Evolutionary conservation across 2,329 filamentous ascomycete species (phyloP), one percentile per base, ranked within the genome.

Genomic region (Ophiostoma sp.): DNA sequence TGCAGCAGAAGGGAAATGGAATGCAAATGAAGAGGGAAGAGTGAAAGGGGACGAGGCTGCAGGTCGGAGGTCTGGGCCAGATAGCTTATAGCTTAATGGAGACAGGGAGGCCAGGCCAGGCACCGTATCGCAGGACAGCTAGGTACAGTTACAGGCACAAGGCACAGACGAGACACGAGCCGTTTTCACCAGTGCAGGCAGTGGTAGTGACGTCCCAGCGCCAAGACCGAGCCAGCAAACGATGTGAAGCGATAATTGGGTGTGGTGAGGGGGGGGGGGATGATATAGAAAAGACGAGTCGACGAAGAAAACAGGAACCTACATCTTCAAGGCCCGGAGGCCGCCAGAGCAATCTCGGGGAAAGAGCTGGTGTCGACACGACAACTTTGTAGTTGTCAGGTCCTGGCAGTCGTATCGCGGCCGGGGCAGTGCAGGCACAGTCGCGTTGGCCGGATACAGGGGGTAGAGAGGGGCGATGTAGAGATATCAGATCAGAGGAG

Each of bases 311-410:
- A 39, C 33, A 11, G 54, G 23, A 71, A 71, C 72, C 71, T 65
- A 73, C 72, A 54, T 13, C 35, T 35, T 70, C 67, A 68, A 67
- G 72, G 72, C 72, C 72, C 72, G 72, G 72, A 73, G 70, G 71
- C 72, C 72, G 69, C 72, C 72, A 72, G 67, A 64, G 33, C 57
- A 70, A 71, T 71, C 35, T 65, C 62, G 35, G 62, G 41, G 62
- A 39, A 65, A 39, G n/a, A 31, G 67, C 67, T 57, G 52, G 33
- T 64, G 33, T 64, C 57, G 57, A 39, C 33, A 39, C 62, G 62
- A 65, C 62, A 65, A 65, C 62, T 65, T 62, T 39, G 35, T 27
- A 36, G 62, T 65, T 65, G 62, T 65, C 62, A 65, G 20, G 33
- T 31, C 48, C 52, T 69, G 67, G 48, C 52, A 60, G 65, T 66